Evolutionary conservation across 2,329 filamentous ascomycete genomes (phyloP).

Genomic region (Fusarium penzigii): DNA sequence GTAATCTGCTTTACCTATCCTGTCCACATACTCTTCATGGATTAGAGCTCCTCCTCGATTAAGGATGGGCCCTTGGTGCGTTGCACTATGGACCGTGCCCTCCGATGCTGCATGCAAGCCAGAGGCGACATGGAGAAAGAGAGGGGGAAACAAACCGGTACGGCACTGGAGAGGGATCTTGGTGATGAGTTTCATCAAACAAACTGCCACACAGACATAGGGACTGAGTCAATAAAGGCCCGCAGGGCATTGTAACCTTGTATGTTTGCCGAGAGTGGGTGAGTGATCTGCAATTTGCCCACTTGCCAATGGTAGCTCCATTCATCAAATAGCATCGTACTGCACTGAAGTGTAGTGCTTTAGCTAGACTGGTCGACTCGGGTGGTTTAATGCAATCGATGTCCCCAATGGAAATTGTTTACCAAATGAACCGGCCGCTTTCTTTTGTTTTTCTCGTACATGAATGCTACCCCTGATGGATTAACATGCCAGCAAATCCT

Average conservation of each 20-base stretch:
- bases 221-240: slow-evolving; percentile 20
- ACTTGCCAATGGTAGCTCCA: slow-evolving; percentile 15
- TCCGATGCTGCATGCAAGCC: slow-evolving; percentile 26
- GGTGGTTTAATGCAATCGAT: too few relatives aligned
- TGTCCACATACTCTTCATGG: slow-evolving; percentile 4
- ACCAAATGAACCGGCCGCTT: too few relatives aligned
- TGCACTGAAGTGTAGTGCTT: neutral
- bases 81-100: slow-evolving; percentile 28
- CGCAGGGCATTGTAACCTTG: slow-evolving; percentile 25
- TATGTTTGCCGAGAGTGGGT: slow-evolving; percentile 24
- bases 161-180: slow-evolving; percentile 27
- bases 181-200: slow-evolving; percentile 23
- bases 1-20: slow-evolving; percentile 15
- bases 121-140: slow-evolving; percentile 18
- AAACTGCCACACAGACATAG: neutral
- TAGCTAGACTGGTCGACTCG: neutral
- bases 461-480: too few relatives aligned
- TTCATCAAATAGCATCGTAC: slow-evolving; percentile 4
- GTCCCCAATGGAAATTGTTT: too few relatives aligned
- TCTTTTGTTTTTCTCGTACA: too few relatives aligned
- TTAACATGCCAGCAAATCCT: neutral
- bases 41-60: slow-evolving; percentile 16
- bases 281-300: slow-evolving; percentile 30
- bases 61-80: slow-evolving; percentile 18
- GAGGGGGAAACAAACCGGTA: slow-evolving; percentile 18